Conservation (phyloP, 345 rosid species). For the Euphorbia lathyris region DNA sequence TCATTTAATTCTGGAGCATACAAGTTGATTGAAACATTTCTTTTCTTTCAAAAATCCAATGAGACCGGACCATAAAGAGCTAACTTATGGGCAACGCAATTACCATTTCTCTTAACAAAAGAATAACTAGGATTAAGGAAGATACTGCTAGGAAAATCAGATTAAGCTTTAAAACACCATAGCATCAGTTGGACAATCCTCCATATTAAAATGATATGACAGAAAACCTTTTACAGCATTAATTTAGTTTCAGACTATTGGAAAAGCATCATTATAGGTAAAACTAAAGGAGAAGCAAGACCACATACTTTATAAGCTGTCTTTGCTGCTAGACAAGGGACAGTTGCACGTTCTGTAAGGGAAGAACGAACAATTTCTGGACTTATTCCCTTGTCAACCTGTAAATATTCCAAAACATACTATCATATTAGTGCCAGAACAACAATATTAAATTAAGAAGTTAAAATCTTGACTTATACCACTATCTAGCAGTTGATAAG, state of each 20-base stretch:
- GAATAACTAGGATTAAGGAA: not conserved
- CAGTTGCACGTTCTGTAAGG: constrained; percentile 71
- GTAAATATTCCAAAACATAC: constrained; percentile 20
- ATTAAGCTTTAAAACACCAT: too few species aligned
- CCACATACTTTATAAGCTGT: constrained; percentile 68
- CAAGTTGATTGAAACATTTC: not conserved
- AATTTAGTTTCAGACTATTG: not conserved
- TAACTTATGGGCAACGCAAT: too few species aligned
- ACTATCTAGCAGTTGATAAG: not conserved
- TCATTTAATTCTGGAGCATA: not conserved
- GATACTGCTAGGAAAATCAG: not conserved
- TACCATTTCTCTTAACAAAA: too few species aligned
- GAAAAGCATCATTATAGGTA: not conserved
- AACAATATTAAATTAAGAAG: not conserved
- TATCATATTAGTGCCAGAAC: not conserved
- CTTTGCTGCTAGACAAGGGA: constrained; percentile 82
- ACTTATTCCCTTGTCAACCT: constrained; percentile 84
- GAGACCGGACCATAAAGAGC: too few species aligned
- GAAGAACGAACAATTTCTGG: constrained; percentile 87
- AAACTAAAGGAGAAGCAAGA: constrained; percentile 6
- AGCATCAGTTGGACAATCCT: not conserved
- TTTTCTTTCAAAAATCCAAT: too few species aligned
- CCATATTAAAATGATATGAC: not conserved
- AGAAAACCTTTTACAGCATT: not conserved
- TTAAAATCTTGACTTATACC: not conserved